phyloP scores from a whole-genome alignment of 441 rosid genomes.

The Metrosideros polymorpha region DNA sequence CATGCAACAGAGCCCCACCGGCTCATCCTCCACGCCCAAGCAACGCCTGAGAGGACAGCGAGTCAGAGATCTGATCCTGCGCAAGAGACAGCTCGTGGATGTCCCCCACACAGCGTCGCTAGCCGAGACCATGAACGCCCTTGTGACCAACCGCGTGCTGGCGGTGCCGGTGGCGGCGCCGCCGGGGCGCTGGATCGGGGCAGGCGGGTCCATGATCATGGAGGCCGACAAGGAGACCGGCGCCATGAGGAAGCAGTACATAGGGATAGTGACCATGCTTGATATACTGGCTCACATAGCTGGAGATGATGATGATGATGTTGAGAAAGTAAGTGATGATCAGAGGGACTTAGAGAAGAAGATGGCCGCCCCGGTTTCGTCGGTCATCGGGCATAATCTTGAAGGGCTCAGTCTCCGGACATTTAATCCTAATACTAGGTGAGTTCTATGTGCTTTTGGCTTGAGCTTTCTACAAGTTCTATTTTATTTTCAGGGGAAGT shows the following conservation, averaged over 20 bases:
- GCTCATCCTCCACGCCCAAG: not conserved
- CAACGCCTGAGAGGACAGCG: not conserved
- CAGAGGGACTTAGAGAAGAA: constrained; percentile 38
- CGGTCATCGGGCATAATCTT: constrained; percentile 57
- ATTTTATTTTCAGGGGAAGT: not conserved
- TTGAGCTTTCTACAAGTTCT: not conserved
- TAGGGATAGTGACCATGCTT: constrained; percentile 12
- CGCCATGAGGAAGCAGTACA: constrained; percentile 2
- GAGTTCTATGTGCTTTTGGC: not conserved
- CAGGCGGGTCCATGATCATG: constrained; percentile 13
- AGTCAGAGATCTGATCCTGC: not conserved
- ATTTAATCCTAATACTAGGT: constrained; percentile 54
- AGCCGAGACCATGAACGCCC: constrained; percentile 6
- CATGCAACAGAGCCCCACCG: not conserved
- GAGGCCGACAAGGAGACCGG: constrained; percentile 3
- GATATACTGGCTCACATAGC: constrained; percentile 22
- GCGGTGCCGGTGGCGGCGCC: constrained; percentile 12
- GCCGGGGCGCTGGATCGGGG: constrained; percentile 4
- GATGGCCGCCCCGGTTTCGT: constrained; percentile 56
- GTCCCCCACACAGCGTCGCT: constrained; percentile 8
- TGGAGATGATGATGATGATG: constrained; percentile 3
- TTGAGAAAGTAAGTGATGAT: not conserved
- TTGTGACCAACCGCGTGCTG: constrained; percentile 5
- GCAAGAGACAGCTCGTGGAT: constrained; percentile 1
- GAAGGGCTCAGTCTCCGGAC: constrained; percentile 87